Evolutionary conservation across 2,329 filamentous ascomycete species (phyloP).

Genomic region (Rhynchosporium agropyri): DNA sequence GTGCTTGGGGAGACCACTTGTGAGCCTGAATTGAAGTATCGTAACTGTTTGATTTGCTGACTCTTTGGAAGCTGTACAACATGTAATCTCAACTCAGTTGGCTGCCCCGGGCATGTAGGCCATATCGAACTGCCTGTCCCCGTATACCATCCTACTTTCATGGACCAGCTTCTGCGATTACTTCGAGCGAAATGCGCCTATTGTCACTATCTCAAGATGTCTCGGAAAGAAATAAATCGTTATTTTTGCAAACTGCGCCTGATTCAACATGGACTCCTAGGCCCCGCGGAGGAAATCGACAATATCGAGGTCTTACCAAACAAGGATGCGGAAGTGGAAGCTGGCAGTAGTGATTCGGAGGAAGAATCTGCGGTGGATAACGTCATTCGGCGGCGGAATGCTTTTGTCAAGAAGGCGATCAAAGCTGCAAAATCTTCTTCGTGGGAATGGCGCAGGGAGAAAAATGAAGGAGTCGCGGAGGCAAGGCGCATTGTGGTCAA

Average conservation of each 20-base stretch:
- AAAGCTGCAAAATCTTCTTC: constrained; percentile 53
- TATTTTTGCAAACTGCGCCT: constrained; percentile 84
- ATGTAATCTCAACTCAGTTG: constrained; percentile 79
- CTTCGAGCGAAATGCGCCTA: constrained; percentile 88
- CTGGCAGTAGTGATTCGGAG: constrained; percentile 36
- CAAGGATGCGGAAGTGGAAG: constrained; percentile 29
- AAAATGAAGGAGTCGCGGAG: constrained; percentile 82
- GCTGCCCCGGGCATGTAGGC: constrained; percentile 89
- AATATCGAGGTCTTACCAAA: constrained; percentile 39
- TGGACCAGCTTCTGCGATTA: constrained; percentile 86
- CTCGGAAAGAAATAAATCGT: constrained; percentile 74
- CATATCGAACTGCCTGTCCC: constrained; percentile 93
- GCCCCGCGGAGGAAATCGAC: constrained; percentile 59
- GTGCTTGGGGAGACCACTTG: constrained; percentile 84
- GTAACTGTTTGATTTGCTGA: constrained; percentile 24
- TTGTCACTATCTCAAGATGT: constrained; percentile 83
- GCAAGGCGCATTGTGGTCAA: constrained; percentile 76
- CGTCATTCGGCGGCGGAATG: constrained; percentile 58
- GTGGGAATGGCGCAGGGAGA: constrained; percentile 53
- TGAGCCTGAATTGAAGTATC: constrained; percentile 50
- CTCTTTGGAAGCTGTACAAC: constrained; percentile 73
- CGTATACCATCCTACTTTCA: constrained; percentile 95
- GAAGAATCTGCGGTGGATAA: constrained; percentile 46
- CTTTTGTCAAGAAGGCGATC: constrained; percentile 75
- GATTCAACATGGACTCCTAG: constrained; percentile 80